Evolutionary conservation across 345 rosid species (phyloP), one percentile per base, ranked within the genome.

Genomic region (Populus pruinosa): DNA sequence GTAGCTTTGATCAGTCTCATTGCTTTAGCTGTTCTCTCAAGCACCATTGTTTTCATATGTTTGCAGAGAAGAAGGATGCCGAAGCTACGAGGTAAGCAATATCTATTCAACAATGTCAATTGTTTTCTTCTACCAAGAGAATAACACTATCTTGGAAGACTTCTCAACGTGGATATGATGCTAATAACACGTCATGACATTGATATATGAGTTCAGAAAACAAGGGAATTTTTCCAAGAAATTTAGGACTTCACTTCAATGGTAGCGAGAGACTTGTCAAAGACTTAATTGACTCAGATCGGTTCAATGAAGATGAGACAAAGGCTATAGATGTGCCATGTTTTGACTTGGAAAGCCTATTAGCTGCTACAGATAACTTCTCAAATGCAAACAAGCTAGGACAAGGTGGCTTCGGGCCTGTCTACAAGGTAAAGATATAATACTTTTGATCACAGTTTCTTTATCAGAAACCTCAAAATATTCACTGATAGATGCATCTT

Each of bases 321-420:
- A 82, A 83, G 63, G 85, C 72, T 31, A 81, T 90, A 74, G 90
- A 86, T 44, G 78, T 88, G 17, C 90, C 89, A 25, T 82, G 81
- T 74, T 75, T 87, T 33, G 81, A 79, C 36, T 76, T 88, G 31
- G 86, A 85, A 33, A 71, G 71, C 72, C 85, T 90, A 71, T 5
- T 86, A 75, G 84, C 73, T 50, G 89, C 90, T 21, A 87, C 93
- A 2, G 82, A 86, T 68, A 79, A 81, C 72, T 90, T 90, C 73
- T 86, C 88, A 0, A 80, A 83, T 9, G 75, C 72, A 44, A 90
- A 88, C 80, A 86, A 79, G 79, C 88, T 90, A 5, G 93, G 91
- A 14, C 85, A 77, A 76, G 91, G 93, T 0, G 91, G 93, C 0
- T 90, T 90, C 63, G 91, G 93, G n/a, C 89, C 90, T 9, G 93